Evolutionary conservation across 768 basidiomycete species (phyloP).

Genomic region (Suillus alpinus): DNA sequence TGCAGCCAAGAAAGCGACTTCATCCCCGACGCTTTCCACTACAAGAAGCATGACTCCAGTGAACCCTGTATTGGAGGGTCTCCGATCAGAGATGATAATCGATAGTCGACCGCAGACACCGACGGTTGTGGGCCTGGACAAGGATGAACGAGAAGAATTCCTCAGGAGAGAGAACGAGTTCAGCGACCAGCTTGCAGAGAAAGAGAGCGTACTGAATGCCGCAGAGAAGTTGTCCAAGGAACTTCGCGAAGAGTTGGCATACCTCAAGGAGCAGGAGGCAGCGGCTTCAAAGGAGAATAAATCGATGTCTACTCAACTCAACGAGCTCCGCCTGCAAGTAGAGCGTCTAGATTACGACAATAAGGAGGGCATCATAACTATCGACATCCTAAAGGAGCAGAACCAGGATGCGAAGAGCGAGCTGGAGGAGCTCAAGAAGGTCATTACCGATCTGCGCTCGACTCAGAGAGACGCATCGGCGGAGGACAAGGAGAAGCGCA

Average conservation of each 20-base stretch:
- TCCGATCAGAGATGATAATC: slow-evolving; percentile 54
- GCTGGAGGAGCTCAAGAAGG: slow-evolving; percentile 84
- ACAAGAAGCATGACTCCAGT: slow-evolving; percentile 72
- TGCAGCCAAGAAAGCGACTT: slow-evolving; percentile 44
- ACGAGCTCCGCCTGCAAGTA: slow-evolving; percentile 87
- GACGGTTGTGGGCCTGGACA: slow-evolving; percentile 81
- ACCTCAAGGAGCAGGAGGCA: slow-evolving; percentile 89
- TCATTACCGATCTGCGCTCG: slow-evolving; percentile 72
- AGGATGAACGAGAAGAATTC: slow-evolving; percentile 98
- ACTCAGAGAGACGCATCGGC: slow-evolving; percentile 82
- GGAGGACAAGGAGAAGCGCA: slow-evolving; percentile 98
- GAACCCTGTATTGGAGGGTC: slow-evolving; percentile 68
- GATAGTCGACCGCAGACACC: slow-evolving; percentile 92
- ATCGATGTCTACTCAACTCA: slow-evolving; percentile 87
- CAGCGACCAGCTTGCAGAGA: slow-evolving; percentile 89
- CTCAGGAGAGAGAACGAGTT: slow-evolving; percentile 94
- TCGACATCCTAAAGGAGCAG: slow-evolving; percentile 95
- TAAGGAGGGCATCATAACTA: slow-evolving; percentile 89
- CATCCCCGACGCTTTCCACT: slow-evolving; percentile 66
- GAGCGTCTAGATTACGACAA: slow-evolving; percentile 94
- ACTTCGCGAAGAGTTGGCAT: slow-evolving; percentile 81
- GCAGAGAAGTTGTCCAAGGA: slow-evolving; percentile 88
- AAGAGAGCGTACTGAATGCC: slow-evolving; percentile 73
- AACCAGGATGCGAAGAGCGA: slow-evolving; percentile 83
- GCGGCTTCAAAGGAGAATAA: slow-evolving; percentile 89